These are phyloP conservation scores for Tylopilus subfusipes DNA, from an alignment of 768 basidiomycete species.

Conservation along the genomic window DNA sequence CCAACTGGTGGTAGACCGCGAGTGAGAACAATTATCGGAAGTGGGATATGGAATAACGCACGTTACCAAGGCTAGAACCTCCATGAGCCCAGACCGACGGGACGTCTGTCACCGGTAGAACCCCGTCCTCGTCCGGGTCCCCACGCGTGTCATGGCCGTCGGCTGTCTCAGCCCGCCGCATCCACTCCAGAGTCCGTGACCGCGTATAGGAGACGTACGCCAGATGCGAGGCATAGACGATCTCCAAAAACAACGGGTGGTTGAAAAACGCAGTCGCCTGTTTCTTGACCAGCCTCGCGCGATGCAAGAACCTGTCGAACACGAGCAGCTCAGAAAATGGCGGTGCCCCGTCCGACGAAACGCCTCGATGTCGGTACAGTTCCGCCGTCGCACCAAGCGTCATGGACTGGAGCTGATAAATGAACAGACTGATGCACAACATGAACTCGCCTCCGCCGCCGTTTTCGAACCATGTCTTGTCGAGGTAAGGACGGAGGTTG, in stretches of 20 bases:
- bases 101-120: not conserved
- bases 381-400: slow-evolving; percentile 30
- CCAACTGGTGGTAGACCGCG: slow-evolving; percentile 24
- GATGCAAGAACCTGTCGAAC: slow-evolving; percentile 42
- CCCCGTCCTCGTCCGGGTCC: not conserved
- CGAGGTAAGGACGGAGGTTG: slow-evolving; percentile 48
- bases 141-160: not conserved
- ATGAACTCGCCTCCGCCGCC: slow-evolving; percentile 44
- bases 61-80: slow-evolving; percentile 30
- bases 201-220: not conserved
- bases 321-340: slow-evolving; percentile 41
- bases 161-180: slow-evolving; percentile 8
- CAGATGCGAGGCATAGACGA: slow-evolving; percentile 21
- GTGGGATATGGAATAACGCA: not conserved
- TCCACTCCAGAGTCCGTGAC: slow-evolving; percentile 19
- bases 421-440: slow-evolving; percentile 42
- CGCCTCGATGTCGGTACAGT: no score
- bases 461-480: slow-evolving; percentile 40
- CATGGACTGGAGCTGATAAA: slow-evolving; percentile 44
- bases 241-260: slow-evolving; percentile 48
- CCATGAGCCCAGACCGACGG: slow-evolving; percentile 6
- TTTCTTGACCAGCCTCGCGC: slow-evolving; percentile 36
- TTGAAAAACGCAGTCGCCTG: slow-evolving; percentile 32
- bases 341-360: slow-evolving; percentile 31
- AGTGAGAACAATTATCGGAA: not conserved